Evolutionary conservation across 1,284 basidiomycete species (phyloP).

Genomic region (Malassezia yamatoensis): DNA sequence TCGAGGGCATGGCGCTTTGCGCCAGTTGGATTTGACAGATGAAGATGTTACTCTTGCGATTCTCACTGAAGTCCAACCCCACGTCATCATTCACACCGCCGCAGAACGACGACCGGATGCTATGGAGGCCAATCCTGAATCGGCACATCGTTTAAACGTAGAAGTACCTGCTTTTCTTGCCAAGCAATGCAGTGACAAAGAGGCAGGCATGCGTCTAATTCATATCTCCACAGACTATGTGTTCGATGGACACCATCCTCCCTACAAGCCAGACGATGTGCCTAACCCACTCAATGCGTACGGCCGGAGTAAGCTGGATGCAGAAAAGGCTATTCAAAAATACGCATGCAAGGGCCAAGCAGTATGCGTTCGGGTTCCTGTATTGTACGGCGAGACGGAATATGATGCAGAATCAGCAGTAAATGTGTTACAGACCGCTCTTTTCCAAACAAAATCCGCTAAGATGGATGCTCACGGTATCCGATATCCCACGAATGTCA

Average conservation of each 20-base stretch:
- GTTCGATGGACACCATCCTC: conserved; percentile 48
- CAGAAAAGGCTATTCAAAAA: conserved; percentile 43
- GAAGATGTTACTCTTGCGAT: conserved; percentile 47
- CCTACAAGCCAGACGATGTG: conserved; percentile 50
- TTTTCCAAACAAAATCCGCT: conserved; percentile 11
- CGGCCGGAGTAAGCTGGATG: conserved; percentile 44
- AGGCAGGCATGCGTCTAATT: conserved; percentile 36
- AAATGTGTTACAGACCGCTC: conserved; percentile 35
- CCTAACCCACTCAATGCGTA: conserved; percentile 53
- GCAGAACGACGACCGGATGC: conserved; percentile 51
- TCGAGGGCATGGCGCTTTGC: conserved; percentile 41
- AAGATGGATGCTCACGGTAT: conserved; percentile 47
- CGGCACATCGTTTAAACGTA: conserved; percentile 51
- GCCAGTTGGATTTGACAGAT: conserved; percentile 51
- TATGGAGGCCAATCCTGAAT: conserved; percentile 49
- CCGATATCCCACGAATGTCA: conserved; percentile 52
- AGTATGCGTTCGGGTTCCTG: conserved; percentile 50
- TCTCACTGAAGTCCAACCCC: conserved; percentile 46
- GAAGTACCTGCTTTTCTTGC: conserved; percentile 50
- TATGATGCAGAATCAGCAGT: conserved; percentile 40
- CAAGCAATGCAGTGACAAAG: conserved; percentile 3
- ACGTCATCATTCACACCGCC: conserved; percentile 52
- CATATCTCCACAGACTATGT: conserved; percentile 51
- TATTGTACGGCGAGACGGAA: conserved; percentile 35
- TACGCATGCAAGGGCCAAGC: conserved; percentile 27